These are phyloP conservation scores for Euphrasia confusa DNA, from an alignment of 257 asterid species.

Conservation along the genomic window DNA sequence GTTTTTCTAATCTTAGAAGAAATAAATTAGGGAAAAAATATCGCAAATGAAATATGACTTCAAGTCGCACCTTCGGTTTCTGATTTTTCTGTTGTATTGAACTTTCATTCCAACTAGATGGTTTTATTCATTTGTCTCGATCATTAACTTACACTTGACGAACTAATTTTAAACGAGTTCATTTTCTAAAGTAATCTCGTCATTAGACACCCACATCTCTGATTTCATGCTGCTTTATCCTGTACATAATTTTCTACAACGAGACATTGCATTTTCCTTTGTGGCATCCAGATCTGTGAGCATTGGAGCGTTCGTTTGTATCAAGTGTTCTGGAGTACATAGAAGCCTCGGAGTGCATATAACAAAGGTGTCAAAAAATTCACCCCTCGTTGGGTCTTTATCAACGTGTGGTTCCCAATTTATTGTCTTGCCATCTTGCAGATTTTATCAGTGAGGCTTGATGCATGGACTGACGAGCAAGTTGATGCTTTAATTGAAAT, in stretches of 20 bases:
- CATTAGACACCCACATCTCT: neutral
- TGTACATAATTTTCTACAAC: neutral
- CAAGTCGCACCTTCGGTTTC: too few species aligned
- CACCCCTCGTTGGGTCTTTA: neutral
- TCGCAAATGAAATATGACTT: too few species aligned
- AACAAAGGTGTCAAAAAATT: slow-evolving; percentile 47
- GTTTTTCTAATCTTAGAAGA: too few species aligned
- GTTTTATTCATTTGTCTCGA: too few species aligned
- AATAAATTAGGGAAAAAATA: too few species aligned
- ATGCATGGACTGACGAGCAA: slow-evolving; percentile 88
- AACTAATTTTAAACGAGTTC: too few species aligned
- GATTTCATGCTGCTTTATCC: neutral
- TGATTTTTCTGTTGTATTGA: too few species aligned
- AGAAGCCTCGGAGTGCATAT: slow-evolving; percentile 95
- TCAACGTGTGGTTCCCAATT: neutral
- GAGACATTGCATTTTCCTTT: slow-evolving; percentile 9
- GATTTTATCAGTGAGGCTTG: slow-evolving; percentile 81
- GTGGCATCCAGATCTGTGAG: slow-evolving; percentile 56
- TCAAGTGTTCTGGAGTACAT: slow-evolving; percentile 90
- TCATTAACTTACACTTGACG: too few species aligned
- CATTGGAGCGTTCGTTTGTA: slow-evolving; percentile 80
- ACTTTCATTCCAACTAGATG: too few species aligned
- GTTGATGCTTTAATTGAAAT: slow-evolving; percentile 57
- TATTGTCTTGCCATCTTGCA: slow-evolving; percentile 15
- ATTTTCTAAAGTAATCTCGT: too few species aligned